Percentiles rank a stretch among this genome's conserved stretches.
phyloP scores from a whole-genome alignment of 2,329 filamentous ascomycete species.

The Leptographium procerum region DNA sequence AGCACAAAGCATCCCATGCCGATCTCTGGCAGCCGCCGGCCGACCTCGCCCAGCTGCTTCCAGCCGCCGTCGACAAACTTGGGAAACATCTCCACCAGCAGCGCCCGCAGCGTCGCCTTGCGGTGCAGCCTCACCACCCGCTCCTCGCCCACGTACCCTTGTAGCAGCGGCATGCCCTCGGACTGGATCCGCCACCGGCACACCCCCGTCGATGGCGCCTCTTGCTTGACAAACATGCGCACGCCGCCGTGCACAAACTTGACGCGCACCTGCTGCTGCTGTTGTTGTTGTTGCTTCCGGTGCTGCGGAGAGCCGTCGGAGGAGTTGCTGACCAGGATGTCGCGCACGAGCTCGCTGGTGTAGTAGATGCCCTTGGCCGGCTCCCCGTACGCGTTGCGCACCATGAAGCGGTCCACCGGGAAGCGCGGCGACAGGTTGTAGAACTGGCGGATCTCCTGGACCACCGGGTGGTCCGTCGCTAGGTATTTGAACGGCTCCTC shows the following conservation, averaged over 20 bases:
- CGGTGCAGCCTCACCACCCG: conserved; percentile 65
- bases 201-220: conserved; percentile 73
- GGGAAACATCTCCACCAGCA: conserved; percentile 95
- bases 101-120: conserved; percentile 66
- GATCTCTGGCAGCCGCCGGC: conserved; percentile 66
- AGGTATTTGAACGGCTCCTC: conserved; percentile 97
- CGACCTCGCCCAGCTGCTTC: conserved; percentile 74
- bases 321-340: conserved; percentile 80
- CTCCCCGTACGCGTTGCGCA: conserved; percentile 80
- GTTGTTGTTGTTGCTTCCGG: conserved; percentile 1
- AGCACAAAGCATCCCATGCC: conserved; percentile 89
- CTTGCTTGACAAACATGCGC: conserved; percentile 98
- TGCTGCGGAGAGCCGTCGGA: conserved; percentile 47
- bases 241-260: conserved; percentile 96
- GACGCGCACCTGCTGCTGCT: conserved; percentile 31
- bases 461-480: conserved; percentile 58
- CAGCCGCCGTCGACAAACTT: conserved; percentile 67
- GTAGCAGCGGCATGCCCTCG: conserved; percentile 82
- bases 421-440: conserved; percentile 78
- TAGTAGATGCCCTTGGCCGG: conserved; percentile 96
- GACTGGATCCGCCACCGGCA: conserved; percentile 94
- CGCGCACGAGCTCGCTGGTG: conserved; percentile 70
- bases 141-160: conserved; percentile 74
- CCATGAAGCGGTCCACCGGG: conserved; percentile 86
- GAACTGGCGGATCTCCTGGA: conserved; percentile 68